A percentile compares a stretch with the other conserved stretches of the same genome.
Conservation (phyloP, 805 yeast species). For the Monosporozyma solicola region DNA sequence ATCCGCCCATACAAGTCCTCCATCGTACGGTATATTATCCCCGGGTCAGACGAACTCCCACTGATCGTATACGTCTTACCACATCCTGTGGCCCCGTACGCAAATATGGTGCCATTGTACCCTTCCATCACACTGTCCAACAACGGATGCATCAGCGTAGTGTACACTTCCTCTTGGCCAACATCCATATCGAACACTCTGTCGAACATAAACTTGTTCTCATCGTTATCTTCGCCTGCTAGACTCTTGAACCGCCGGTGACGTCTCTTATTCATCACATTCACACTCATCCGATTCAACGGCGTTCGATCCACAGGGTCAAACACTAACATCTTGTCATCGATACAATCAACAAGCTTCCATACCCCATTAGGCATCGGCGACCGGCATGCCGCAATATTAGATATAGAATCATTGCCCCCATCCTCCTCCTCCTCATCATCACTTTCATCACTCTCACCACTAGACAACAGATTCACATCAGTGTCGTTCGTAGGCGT, state of each 20-base stretch:
- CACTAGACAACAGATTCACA: background rate
- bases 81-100: conserved; percentile 96
- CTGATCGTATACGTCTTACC: conserved; percentile 92
- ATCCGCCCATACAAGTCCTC: conserved; percentile 61
- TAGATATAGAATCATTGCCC: background rate
- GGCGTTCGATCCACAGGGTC: conserved; percentile 77
- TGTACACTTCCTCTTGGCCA: conserved; percentile 59
- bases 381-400: background rate
- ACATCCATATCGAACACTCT: conserved; percentile 58
- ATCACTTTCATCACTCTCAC: background rate
- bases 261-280: background rate
- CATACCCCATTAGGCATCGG: conserved; percentile 36
- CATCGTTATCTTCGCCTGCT: conserved; percentile 23
- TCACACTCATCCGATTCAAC: conserved; percentile 14
- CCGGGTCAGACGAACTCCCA: conserved; percentile 67
- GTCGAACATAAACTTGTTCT: conserved; percentile 78
- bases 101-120: conserved; percentile 83
- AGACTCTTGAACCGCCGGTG: background rate
- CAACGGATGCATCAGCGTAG: conserved; percentile 58
- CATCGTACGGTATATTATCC: conserved; percentile 72
- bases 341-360: conserved; percentile 69
- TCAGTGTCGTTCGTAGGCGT: conserved; percentile 18
- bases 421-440: background rate
- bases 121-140: conserved; percentile 74
- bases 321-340: conserved; percentile 75